Evolutionary conservation across 2,329 filamentous ascomycete species (phyloP).

Genomic region (Ceratocystis cacaofunesta): DNA sequence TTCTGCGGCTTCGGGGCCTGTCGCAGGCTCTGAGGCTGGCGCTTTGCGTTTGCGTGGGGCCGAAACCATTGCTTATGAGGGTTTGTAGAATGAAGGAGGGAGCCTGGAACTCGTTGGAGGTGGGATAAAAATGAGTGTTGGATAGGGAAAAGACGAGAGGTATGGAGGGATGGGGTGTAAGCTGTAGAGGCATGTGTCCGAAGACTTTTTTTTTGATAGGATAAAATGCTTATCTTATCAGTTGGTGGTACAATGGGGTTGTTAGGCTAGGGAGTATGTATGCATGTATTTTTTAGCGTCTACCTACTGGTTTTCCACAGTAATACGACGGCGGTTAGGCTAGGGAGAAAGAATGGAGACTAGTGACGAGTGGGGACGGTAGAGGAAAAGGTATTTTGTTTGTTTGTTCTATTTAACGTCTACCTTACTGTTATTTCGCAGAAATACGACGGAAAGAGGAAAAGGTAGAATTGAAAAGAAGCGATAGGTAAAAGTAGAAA

Average conservation of each 20-base stretch:
- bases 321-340: no score
- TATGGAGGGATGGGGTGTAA: no score
- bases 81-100: neutral
- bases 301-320: no score
- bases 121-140: neutral
- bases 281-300: no score
- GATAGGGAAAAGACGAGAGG: neutral
- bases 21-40: conserved; percentile 21
- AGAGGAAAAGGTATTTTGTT: neutral
- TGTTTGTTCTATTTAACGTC: no score
- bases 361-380: neutral
- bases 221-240: conserved; percentile 14
- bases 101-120: neutral
- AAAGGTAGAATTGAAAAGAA: neutral
- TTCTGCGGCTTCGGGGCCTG: conserved; percentile 24
- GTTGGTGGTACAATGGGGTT: neutral
- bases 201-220: conserved; percentile 6
- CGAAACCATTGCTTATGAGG: conserved; percentile 26
- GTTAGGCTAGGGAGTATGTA: neutral
- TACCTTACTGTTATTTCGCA: no score
- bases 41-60: conserved; percentile 36
- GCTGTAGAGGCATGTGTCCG: neutral
- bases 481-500: neutral
- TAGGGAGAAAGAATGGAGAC: neutral
- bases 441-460: neutral